Percentiles rank a stretch among this genome's conserved stretches.
phyloP scores from a whole-genome alignment of 306 rosid genomes.

The Canavalia ensiformis region DNA sequence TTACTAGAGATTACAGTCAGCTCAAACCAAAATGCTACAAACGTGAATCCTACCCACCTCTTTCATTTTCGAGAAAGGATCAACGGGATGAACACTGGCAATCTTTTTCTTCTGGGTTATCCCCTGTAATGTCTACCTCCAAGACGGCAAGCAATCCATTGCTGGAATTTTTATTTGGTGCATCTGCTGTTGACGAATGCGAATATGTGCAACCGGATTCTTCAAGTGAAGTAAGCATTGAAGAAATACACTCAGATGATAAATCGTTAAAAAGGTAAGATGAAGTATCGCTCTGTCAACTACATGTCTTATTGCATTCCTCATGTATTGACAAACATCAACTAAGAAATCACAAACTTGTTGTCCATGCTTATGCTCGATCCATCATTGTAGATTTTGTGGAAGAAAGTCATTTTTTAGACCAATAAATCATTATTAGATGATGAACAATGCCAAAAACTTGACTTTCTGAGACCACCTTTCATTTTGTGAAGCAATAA shows the following conservation, averaged over 20 bases:
- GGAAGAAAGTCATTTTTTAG: not conserved
- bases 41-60: conserved; percentile 54
- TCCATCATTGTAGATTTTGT: conserved; percentile 18
- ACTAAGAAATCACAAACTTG: conserved; percentile 7
- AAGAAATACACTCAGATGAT: conserved; percentile 56
- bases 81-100: conserved; percentile 51
- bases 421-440: not conserved
- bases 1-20: conserved; percentile 66
- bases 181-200: conserved; percentile 41
- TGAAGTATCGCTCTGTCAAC: not conserved
- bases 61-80: conserved; percentile 62
- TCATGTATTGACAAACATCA: conserved; percentile 8
- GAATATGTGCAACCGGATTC: conserved; percentile 53
- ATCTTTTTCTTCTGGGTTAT: conserved; percentile 49
- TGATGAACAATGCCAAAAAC: conserved; percentile 9
- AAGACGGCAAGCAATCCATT: conserved; percentile 62
- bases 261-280: conserved; percentile 61
- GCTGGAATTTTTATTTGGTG: conserved; percentile 62
- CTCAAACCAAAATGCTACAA: conserved; percentile 58
- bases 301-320: not conserved
- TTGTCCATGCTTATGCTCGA: conserved; percentile 40
- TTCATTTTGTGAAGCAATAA: conserved; percentile 29
- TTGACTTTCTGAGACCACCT: conserved; percentile 15
- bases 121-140: conserved; percentile 61
- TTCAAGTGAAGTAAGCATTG: conserved; percentile 58